Base-by-base conservation (phyloP, 495 filamentous ascomycete genomes). In the Jackrogersella minutella region DNA sequence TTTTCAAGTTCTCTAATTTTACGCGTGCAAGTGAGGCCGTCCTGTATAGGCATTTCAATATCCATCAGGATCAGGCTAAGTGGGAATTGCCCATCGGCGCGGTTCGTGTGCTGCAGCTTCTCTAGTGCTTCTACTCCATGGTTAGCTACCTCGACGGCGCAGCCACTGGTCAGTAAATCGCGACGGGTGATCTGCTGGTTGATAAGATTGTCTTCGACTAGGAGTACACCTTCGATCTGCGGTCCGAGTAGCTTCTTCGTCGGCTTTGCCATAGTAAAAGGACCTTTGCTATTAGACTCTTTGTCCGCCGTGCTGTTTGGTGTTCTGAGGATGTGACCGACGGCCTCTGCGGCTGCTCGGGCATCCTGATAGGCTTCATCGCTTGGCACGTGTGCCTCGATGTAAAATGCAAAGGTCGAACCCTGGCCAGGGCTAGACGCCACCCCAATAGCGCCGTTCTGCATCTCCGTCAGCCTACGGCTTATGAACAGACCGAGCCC, bases 11-110 rank as follows among this genome's bases (percentile, higher is more conserved):
- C 79, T 1, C 92, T 81, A 43, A 96, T 93, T 57, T 82, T 83
- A 36, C 80, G 76, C 4, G 90, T 87, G 59, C 90, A 91, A 9
- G 84, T 86, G 66, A 89, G 83, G 46, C 92, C 92, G 71, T 93
- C 90, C 89, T 94, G 93, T 34, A 93, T 81, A 0, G 91, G 91
- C 92, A 94, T 94, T 71, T 93, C 91, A 58, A 92, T 82, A 66
- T 95, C 92, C 91, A 93, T 93, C 11, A 93, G 73, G 22, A 93
- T 85, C 7, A 69, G 30, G 90, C 84, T 62, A 82, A 86, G 9
- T 89, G 79, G 62, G 77, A 76, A 39, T 60, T 63, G 30, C 65
- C 74, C n/a, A 67, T 61, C 30, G 49, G 66, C 69, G 70, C 62
- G 51, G 69, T 73, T 39, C 60, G 82, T 82, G 7, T 65, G 69